These are phyloP conservation scores for Macrotyloma uniflorum DNA, from an alignment of 306 rosid genomes.

Conservation along the genomic window DNA sequence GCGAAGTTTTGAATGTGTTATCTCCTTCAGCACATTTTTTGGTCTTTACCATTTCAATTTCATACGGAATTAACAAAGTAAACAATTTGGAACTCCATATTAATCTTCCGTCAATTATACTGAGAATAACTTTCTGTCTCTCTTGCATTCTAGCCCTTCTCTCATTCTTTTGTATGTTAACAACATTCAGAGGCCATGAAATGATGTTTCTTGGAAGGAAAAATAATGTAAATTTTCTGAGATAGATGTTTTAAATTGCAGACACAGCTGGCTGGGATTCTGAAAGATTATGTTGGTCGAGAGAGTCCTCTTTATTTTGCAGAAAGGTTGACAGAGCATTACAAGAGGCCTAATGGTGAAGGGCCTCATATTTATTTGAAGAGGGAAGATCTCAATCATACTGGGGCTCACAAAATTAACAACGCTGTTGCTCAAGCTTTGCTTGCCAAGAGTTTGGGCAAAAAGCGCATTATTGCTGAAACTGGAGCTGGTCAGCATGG, in stretches of 20 bases:
- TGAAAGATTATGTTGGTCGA: slow-evolving; percentile 93
- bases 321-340: slow-evolving; percentile 89
- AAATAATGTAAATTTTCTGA: slow-evolving; percentile 26
- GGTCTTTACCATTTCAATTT: neutral
- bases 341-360: slow-evolving; percentile 78
- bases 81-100: slow-evolving; percentile 14
- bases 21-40: neutral
- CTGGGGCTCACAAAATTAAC: slow-evolving; percentile 97
- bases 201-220: neutral
- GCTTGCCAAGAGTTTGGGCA: slow-evolving; percentile 87
- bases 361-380: slow-evolving; percentile 87
- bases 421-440: slow-evolving; percentile 96
- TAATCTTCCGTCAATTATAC: neutral
- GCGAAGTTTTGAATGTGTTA: slow-evolving; percentile 6
- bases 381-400: slow-evolving; percentile 99
- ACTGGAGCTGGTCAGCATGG: slow-evolving; percentile 99
- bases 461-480: slow-evolving; percentile 90
- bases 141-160: neutral
- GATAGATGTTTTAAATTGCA: slow-evolving; percentile 48
- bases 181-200: slow-evolving; percentile 9
- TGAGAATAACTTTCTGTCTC: neutral
- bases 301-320: slow-evolving; percentile 96
- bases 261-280: slow-evolving; percentile 74
- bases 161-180: neutral
- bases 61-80: neutral